These are phyloP conservation scores for Colletotrichum kahawae DNA, from an alignment of 2,329 filamentous ascomycete species.

Conservation along the genomic window DNA sequence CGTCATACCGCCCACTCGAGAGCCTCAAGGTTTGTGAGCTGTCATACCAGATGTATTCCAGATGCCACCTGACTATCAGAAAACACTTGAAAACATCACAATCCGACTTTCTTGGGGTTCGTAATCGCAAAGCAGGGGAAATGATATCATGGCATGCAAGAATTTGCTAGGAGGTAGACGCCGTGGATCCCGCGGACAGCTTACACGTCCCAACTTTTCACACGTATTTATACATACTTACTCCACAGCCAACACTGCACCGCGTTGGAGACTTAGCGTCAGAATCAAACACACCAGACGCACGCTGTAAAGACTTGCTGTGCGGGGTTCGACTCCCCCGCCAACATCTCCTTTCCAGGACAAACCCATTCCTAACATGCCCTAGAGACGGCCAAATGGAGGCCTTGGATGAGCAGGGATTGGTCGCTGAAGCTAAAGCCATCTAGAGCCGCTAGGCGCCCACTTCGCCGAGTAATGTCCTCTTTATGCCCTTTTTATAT, in stretches of 20 bases:
- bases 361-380: background rate
- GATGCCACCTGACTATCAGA: background rate
- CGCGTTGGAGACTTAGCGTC: background rate
- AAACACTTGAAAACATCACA: background rate
- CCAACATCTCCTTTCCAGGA: background rate
- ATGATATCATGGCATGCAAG: background rate
- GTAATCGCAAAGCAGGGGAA: background rate
- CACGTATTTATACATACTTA: background rate
- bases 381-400: background rate
- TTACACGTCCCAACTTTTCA: background rate
- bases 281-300: background rate
- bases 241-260: background rate
- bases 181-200: background rate
- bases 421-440: background rate
- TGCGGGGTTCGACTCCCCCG: background rate
- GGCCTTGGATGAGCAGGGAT: background rate
- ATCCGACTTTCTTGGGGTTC: background rate
- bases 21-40: background rate
- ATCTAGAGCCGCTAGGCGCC: background rate
- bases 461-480: background rate
- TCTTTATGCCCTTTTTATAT: background rate
- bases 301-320: background rate
- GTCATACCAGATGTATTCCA: background rate
- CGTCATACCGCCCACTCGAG: background rate
- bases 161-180: background rate